Conservation (phyloP, 352 stramenopile genomes). For the Globisporangium apiculatum region DNA sequence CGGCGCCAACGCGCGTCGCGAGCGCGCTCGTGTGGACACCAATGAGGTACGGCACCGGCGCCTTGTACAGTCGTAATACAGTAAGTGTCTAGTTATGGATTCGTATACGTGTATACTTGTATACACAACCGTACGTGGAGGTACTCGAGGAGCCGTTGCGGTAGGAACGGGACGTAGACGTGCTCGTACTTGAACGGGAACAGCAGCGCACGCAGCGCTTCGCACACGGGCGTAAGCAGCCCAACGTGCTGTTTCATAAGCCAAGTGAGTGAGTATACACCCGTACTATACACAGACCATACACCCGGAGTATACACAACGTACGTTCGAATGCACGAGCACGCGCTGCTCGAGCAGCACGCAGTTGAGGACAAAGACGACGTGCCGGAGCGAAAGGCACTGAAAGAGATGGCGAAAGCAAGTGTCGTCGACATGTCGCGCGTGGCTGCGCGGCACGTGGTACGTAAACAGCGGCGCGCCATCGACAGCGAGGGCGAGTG, state of each 20-base stretch:
- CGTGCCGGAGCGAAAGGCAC: conserved; percentile 69
- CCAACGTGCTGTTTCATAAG: conserved; percentile 35
- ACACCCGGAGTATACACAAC: conserved; percentile 1
- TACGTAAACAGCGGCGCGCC: conserved; percentile 42
- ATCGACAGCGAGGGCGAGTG: conserved; percentile 31
- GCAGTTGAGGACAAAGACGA: conserved; percentile 78
- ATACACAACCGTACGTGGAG: conserved; percentile 33
- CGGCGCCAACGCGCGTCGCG: conserved; percentile 53
- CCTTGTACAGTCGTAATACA: conserved; percentile 18
- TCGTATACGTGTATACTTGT: background rate
- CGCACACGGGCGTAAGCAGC: conserved; percentile 66
- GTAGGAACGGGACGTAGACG: conserved; percentile 83
- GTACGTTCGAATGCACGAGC: conserved; percentile 73
- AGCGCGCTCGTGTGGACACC: conserved; percentile 80
- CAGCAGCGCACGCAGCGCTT: conserved; percentile 71
- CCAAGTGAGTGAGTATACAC: too few relatives aligned
- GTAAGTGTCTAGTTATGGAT: too few relatives aligned
- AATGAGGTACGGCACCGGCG: conserved; percentile 81
- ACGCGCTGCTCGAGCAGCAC: conserved; percentile 81
- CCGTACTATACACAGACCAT: too few relatives aligned
- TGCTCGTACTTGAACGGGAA: conserved; percentile 84
- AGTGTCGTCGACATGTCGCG: conserved; percentile 60
- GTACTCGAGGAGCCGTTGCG: conserved; percentile 78
- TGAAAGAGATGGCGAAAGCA: conserved; percentile 81
- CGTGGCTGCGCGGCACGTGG: conserved; percentile 53